Evolutionary conservation across 179 eudicot genomes (phyloP).

Genomic region (Corrigiola litoralis): DNA sequence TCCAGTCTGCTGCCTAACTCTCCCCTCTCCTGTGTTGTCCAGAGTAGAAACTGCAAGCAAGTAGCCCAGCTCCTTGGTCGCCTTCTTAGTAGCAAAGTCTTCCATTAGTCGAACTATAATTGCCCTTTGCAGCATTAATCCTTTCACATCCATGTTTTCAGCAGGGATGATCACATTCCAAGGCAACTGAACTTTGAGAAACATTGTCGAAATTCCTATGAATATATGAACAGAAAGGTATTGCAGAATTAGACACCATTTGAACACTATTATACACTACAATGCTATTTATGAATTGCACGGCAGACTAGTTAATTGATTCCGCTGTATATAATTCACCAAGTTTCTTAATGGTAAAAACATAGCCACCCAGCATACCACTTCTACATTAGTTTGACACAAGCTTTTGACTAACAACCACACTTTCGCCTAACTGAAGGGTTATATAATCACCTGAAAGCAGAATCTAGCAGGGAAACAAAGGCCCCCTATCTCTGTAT

Average conservation of each 20-base stretch:
- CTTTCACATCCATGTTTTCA: conserved; percentile 45
- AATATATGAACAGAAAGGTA: not conserved
- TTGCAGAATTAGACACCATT: not conserved
- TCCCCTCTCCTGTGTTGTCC: conserved; percentile 58
- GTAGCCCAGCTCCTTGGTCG: conserved; percentile 60
- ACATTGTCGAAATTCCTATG: conserved; percentile 24
- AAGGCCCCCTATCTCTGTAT: too few species aligned
- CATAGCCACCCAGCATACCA: too few species aligned
- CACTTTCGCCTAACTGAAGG: too few species aligned
- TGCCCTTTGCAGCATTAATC: conserved; percentile 54
- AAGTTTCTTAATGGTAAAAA: too few species aligned
- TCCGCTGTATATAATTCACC: too few species aligned
- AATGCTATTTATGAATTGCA: too few species aligned
- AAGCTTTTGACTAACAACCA: too few species aligned
- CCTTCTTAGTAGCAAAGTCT: conserved; percentile 54
- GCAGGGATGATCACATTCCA: conserved; percentile 65
- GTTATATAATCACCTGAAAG: too few species aligned
- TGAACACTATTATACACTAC: not conserved
- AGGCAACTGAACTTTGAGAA: conserved; percentile 36
- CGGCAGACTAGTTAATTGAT: too few species aligned
- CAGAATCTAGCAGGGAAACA: too few species aligned
- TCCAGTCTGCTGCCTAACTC: conserved; percentile 58
- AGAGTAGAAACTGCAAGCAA: conserved; percentile 54
- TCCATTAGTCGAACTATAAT: conserved; percentile 51
- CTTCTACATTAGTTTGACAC: too few species aligned